Percentiles rank a stretch among this genome's conserved stretches.
Evolutionary conservation across 805 yeast species (phyloP).

Genomic region (Pichia nakasei): DNA sequence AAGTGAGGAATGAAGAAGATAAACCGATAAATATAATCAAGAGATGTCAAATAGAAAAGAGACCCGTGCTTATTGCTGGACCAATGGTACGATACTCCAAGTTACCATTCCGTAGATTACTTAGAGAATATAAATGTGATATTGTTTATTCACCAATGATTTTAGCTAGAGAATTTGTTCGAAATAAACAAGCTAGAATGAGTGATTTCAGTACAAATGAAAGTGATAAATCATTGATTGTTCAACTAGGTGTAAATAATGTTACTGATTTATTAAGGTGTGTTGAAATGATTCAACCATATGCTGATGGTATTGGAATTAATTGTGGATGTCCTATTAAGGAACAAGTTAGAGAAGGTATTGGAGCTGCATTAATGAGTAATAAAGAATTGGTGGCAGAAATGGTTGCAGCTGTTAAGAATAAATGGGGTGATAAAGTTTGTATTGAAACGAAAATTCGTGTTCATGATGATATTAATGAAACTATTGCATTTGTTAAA

Average conservation of each 20-base stretch:
- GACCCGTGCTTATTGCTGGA: constrained; percentile 67
- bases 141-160: constrained; percentile 96
- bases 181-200: constrained; percentile 70
- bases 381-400: constrained; percentile 70
- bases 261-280: constrained; percentile 73
- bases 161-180: constrained; percentile 86
- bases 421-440: constrained; percentile 59
- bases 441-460: constrained; percentile 88
- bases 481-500: constrained; percentile 66
- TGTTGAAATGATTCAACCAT: constrained; percentile 83
- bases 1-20: constrained; percentile 33
- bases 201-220: constrained; percentile 80
- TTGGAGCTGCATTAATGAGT: constrained; percentile 91
- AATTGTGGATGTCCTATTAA: constrained; percentile 97
- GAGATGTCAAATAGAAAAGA: constrained; percentile 35
- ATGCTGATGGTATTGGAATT: constrained; percentile 86
- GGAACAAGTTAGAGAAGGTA: constrained; percentile 91
- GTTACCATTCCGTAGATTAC: constrained; percentile 78
- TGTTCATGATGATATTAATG: constrained; percentile 65
- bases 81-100: constrained; percentile 98
- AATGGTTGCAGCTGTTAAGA: constrained; percentile 80
- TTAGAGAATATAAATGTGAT: constrained; percentile 65
- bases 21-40: constrained; percentile 46
- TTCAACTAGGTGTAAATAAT: constrained; percentile 87
- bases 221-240: constrained; percentile 62